phyloP scores from a whole-genome alignment of 495 filamentous ascomycete species.

The Filosporella fistucella region DNA sequence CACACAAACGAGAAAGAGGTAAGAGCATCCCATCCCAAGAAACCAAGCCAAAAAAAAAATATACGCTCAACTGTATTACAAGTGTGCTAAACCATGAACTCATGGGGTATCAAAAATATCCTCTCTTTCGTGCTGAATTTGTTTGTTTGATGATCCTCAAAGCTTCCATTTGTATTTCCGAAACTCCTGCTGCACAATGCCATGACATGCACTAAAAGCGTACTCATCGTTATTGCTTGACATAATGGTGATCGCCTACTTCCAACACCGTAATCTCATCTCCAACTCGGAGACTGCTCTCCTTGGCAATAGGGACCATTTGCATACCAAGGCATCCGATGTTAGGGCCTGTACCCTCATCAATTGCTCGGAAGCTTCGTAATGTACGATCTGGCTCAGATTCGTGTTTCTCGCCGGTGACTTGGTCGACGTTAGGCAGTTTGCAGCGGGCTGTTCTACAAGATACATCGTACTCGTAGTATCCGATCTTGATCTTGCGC shows the following conservation, averaged over 20 bases:
- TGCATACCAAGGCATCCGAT: constrained; percentile 83
- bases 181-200: too few relatives aligned
- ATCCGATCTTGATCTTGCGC: constrained; percentile 63
- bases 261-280: constrained; percentile 33
- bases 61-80: too few relatives aligned
- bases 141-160: too few relatives aligned
- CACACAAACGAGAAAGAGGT: too few relatives aligned
- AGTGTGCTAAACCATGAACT: too few relatives aligned
- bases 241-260: constrained; percentile 8
- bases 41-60: too few relatives aligned
- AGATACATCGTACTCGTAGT: constrained; percentile 49
- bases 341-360: constrained; percentile 58
- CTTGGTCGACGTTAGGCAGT: constrained; percentile 78
- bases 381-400: constrained; percentile 72
- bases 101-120: too few relatives aligned
- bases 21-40: too few relatives aligned
- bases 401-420: constrained; percentile 63
- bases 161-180: too few relatives aligned
- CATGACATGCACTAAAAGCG: too few relatives aligned
- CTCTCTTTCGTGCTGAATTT: too few relatives aligned
- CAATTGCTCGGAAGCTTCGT: constrained; percentile 64
- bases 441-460: constrained; percentile 76
- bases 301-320: constrained; percentile 57
- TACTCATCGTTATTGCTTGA: constrained; percentile 16
- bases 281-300: constrained; percentile 49